Conservation (phyloP, 2,329 filamentous ascomycete species). For the Graphiopsis chlorocephala region DNA sequence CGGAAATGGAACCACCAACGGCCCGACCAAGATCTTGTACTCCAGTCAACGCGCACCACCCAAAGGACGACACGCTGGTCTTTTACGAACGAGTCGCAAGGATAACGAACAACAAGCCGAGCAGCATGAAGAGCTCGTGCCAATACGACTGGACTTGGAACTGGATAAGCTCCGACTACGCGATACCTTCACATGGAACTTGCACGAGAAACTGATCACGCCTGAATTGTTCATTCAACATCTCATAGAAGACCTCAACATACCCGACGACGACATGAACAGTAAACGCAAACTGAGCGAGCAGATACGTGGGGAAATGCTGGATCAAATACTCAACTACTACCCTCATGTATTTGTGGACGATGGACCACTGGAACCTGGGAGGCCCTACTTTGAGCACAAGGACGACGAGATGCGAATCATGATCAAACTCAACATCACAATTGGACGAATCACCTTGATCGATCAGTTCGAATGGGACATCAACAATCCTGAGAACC, state of each 20-base stretch:
- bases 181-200: constrained; percentile 98
- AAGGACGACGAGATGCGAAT: constrained; percentile 99
- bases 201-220: constrained; percentile 81
- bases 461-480: constrained; percentile 99
- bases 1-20: constrained; percentile 80
- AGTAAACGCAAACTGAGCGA: constrained; percentile 43
- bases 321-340: constrained; percentile 88
- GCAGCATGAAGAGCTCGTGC: constrained; percentile 85
- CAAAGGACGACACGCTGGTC: constrained; percentile 70
- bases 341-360: constrained; percentile 89
- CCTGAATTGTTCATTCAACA: constrained; percentile 83
- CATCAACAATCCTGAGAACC: constrained; percentile 91
- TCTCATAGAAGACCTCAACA: constrained; percentile 78
- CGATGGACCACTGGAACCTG: constrained; percentile 85
- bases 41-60: constrained; percentile 72
- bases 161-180: constrained; percentile 93
- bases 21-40: constrained; percentile 67
- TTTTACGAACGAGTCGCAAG: constrained; percentile 71
- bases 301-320: constrained; percentile 73
- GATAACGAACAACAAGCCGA: constrained; percentile 84
- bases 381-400: constrained; percentile 87
- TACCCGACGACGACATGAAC: constrained; percentile 65
- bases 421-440: constrained; percentile 93
- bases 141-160: constrained; percentile 87
- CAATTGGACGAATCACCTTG: constrained; percentile 88